These are phyloP conservation scores for Halenospora varia DNA, from an alignment of 495 filamentous ascomycete genomes.

Conservation along the genomic window DNA sequence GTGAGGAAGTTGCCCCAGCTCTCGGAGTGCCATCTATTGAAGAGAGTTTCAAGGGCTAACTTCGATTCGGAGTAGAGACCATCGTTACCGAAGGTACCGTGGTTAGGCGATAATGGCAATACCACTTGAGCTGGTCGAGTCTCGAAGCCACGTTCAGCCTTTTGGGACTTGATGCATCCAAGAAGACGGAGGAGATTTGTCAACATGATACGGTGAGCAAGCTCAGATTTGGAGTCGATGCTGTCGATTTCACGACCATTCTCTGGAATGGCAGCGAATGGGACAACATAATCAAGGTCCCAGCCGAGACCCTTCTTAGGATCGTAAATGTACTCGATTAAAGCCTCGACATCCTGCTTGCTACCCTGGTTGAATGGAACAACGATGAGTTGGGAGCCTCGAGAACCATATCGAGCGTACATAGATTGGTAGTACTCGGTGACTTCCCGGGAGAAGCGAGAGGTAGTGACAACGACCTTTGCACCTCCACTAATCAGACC, in stretches of 20 bases:
- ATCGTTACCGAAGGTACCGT: conserved; percentile 97
- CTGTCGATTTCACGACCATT: conserved; percentile 97
- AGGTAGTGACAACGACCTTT: conserved; percentile 93
- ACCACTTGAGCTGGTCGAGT: conserved; percentile 96
- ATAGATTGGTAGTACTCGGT: conserved; percentile 99
- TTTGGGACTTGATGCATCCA: conserved; percentile 85
- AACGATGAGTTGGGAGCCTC: conserved; percentile 93
- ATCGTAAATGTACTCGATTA: conserved; percentile 95
- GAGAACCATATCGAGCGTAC: conserved; percentile 90
- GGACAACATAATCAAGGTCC: conserved; percentile 95
- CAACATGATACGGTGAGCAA: conserved; percentile 98
- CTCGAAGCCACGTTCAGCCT: conserved; percentile 80
- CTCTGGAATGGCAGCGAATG: conserved; percentile 96
- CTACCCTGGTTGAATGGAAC: conserved; percentile 99
- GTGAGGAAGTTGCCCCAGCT: conserved; percentile 97
- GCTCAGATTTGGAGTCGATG: conserved; percentile 96
- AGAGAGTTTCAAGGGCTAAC: conserved; percentile 91
- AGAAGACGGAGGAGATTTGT: conserved; percentile 92
- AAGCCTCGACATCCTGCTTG: conserved; percentile 91
- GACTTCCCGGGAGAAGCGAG: conserved; percentile 92
- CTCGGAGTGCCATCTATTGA: conserved; percentile 98
- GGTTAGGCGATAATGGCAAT: conserved; percentile 93
- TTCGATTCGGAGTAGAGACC: conserved; percentile 99
- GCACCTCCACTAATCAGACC: conserved; percentile 95
- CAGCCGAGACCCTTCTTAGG: conserved; percentile 94